Conservation (phyloP, 108 stramenopile species). For the Pseudonitzschia multistriata region DNA sequence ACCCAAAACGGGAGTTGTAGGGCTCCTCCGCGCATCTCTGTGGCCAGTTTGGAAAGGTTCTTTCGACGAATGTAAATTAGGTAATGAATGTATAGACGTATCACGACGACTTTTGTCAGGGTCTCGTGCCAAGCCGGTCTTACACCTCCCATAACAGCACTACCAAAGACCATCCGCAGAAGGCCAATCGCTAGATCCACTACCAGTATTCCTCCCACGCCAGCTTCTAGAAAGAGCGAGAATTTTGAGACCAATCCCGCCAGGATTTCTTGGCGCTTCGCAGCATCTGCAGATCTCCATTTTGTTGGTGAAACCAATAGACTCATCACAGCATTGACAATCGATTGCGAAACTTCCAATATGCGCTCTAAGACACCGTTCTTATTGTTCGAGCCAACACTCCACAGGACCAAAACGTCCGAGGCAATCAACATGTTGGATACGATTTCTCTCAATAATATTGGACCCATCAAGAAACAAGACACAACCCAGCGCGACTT, state of each 20-base stretch:
- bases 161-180: slow-evolving; percentile 5
- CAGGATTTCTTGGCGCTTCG: slow-evolving; percentile 62
- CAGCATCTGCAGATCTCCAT: slow-evolving; percentile 70
- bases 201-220: slow-evolving; percentile 50
- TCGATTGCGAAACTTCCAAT: slow-evolving; percentile 30
- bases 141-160: slow-evolving; percentile 6
- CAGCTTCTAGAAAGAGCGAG: slow-evolving; percentile 60
- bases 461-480: slow-evolving; percentile 45
- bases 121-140: slow-evolving; percentile 37
- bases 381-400: slow-evolving; percentile 26
- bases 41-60: slow-evolving; percentile 45
- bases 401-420: slow-evolving; percentile 62
- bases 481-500: slow-evolving; percentile 28
- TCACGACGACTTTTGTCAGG: slow-evolving; percentile 40
- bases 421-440: slow-evolving; percentile 59
- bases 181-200: slow-evolving; percentile 45
- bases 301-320: slow-evolving; percentile 46
- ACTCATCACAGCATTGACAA: slow-evolving; percentile 73
- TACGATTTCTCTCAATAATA: slow-evolving; percentile 68
- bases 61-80: slow-evolving; percentile 49
- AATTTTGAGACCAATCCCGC: slow-evolving; percentile 57
- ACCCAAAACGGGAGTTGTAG: slow-evolving; percentile 52
- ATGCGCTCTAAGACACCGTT: slow-evolving; percentile 23
- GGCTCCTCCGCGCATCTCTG: slow-evolving; percentile 60
- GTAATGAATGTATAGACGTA: slow-evolving; percentile 75